Evolutionary conservation across 768 basidiomycete genomes (phyloP), one percentile per base, ranked within the genome.

Genomic region (Clathrus columnatus): DNA sequence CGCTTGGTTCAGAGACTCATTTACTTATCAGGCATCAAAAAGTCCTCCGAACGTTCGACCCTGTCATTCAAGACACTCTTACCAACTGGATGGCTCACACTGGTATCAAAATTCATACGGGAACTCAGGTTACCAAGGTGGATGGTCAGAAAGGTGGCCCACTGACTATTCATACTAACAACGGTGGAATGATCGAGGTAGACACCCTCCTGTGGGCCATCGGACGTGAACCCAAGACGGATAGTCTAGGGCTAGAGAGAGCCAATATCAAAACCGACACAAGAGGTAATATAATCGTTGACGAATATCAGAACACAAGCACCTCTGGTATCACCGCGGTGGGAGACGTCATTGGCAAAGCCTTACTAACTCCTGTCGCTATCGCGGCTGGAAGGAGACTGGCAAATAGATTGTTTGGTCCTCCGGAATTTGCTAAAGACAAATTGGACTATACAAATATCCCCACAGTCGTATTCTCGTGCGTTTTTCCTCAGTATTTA

Each of bases 391-490:
- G 92, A 20, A 75, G 96, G 57, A 74, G 92, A 58, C 73, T 97
- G 36, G 78, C 87, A 52, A 98, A 98, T 72, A 75, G 96, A 57
- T 71, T 98, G 46, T 99, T 91, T 64, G 96, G 96, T 8, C 84
- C 84, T 2, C 80, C 82, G 58, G 76, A 89, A 69, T 94, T 77
- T 78, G 92, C 87, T 73, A 68, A 85, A 48, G 87, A 95, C 63
- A 92, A 95, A 69, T 76, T 97, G 56, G 77, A 75, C 62, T 99
- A 98, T 67, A 77, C 84, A 29, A 81, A 97, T 67, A 93, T 99
- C 57, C 86, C 96, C 3, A 90, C 85, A 47, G 96, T 98, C 59
- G 92, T 98, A 54, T 98, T 98, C 74, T 91, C 95, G 91, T 94
- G 61, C 65, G 91, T 79, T 51, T 43, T 26, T 21, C 16, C 46